phyloP scores from a whole-genome alignment of 2,329 filamentous ascomycete species.

The Aspergillus alliaceus region DNA sequence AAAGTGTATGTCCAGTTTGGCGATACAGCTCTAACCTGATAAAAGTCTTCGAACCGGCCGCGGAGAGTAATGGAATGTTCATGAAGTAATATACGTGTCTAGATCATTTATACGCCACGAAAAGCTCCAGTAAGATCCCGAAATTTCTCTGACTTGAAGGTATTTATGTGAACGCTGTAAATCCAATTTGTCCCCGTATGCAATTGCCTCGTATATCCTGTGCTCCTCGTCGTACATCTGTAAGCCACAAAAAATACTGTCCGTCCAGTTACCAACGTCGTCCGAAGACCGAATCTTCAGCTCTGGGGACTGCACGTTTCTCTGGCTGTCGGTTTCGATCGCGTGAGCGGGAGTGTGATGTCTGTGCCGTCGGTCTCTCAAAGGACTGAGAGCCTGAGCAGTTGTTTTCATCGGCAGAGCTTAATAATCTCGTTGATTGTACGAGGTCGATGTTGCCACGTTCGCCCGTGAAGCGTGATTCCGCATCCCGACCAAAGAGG shows the following conservation, averaged over 20 bases:
- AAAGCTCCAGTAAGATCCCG: background rate
- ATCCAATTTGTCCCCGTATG: background rate
- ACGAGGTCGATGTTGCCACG: slow-evolving; percentile 41
- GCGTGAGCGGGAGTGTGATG: slow-evolving; percentile 6
- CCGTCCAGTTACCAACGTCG: slow-evolving; percentile 23
- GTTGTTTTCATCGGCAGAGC: slow-evolving; percentile 23
- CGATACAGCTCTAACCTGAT: too few relatives aligned
- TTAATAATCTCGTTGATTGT: slow-evolving; percentile 33
- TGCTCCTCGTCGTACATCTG: background rate
- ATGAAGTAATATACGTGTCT: background rate
- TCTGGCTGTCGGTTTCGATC: slow-evolving; percentile 12
- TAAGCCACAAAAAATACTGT: background rate
- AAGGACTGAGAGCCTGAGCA: slow-evolving; percentile 9
- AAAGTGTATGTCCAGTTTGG: background rate
- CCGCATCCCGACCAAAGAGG: slow-evolving; percentile 74
- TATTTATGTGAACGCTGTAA: background rate
- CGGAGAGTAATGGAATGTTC: background rate
- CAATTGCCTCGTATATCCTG: background rate
- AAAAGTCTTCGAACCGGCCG: background rate
- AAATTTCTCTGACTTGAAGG: background rate
- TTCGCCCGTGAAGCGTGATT: slow-evolving; percentile 45
- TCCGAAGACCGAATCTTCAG: slow-evolving; percentile 29
- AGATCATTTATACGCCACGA: background rate
- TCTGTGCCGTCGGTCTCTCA: background rate
- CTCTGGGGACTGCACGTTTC: slow-evolving; percentile 4